phyloP scores from a whole-genome alignment of 306 rosid genomes.

The Cucurbita argyrosperma region DNA sequence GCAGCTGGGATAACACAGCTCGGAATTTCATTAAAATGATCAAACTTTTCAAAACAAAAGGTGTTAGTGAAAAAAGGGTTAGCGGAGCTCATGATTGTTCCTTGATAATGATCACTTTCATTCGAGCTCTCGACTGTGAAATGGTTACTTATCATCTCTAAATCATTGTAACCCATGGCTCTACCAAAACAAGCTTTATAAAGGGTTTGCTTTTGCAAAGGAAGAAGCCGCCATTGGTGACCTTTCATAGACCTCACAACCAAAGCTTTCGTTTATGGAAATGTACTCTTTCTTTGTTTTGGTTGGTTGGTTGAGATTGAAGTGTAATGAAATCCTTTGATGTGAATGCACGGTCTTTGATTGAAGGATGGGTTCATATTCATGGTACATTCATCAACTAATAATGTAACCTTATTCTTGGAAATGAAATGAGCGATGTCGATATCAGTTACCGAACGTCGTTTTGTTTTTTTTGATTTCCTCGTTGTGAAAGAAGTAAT shows the following conservation, averaged over 20 bases:
- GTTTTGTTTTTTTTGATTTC: not conserved
- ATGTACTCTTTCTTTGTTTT: not conserved
- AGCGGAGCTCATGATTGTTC: not conserved
- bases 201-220: not conserved
- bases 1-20: not conserved
- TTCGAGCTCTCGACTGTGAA: constrained; percentile 3
- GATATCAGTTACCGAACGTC: not conserved
- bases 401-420: not conserved
- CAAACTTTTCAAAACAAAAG: constrained; percentile 3
- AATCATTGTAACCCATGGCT: not conserved
- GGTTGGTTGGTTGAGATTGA: not conserved
- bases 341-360: not conserved
- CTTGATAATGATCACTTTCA: constrained; percentile 9
- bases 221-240: not conserved
- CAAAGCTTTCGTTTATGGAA: not conserved
- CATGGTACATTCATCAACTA: not conserved
- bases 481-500: too few relatives aligned
- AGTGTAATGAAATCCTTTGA: not conserved
- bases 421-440: not conserved
- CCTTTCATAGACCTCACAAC: not conserved
- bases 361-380: constrained; percentile 2
- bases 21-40: constrained; percentile 8
- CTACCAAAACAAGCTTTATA: not conserved
- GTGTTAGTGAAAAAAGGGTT: constrained; percentile 7
- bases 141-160: constrained; percentile 7